Conservation (phyloP, 345 rosid genomes). For the Arabidopsis thaliana region DNA sequence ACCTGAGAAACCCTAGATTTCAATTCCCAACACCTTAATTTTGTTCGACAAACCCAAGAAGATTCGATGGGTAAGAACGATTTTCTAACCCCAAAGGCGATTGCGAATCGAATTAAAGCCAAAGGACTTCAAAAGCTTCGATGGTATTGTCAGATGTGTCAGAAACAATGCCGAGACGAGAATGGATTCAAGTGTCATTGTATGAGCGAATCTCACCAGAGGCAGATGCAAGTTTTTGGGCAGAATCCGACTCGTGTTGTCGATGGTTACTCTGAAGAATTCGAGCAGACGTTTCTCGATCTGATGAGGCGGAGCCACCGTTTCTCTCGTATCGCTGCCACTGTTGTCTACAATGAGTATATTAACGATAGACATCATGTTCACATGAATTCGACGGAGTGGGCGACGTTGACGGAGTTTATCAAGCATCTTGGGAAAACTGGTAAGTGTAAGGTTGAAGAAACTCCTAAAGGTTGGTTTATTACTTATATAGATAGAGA, state of each 20-base stretch:
- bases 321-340: constrained; percentile 88
- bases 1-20: not conserved
- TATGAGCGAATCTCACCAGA: constrained; percentile 95
- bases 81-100: constrained; percentile 87
- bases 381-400: constrained; percentile 90
- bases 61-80: constrained; percentile 86
- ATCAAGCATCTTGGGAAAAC: constrained; percentile 75
- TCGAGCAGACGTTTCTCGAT: constrained; percentile 72
- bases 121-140: constrained; percentile 96
- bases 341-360: constrained; percentile 94
- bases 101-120: constrained; percentile 88
- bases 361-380: constrained; percentile 87
- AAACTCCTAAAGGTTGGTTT: constrained; percentile 98
- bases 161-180: constrained; percentile 97
- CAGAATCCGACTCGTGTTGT: constrained; percentile 77
- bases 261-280: constrained; percentile 91
- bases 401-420: constrained; percentile 95
- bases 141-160: constrained; percentile 99
- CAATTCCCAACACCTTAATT: not conserved
- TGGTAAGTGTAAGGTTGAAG: constrained; percentile 95
- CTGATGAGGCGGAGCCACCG: constrained; percentile 88
- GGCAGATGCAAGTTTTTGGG: constrained; percentile 93
- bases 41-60: not conserved
- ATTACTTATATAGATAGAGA: constrained; percentile 90
- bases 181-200: constrained; percentile 99